A percentile compares a stretch with the other conserved stretches of the same genome.
Evolutionary conservation across 2,329 filamentous ascomycete species (phyloP).

Genomic region (Colletotrichum tanaceti): DNA sequence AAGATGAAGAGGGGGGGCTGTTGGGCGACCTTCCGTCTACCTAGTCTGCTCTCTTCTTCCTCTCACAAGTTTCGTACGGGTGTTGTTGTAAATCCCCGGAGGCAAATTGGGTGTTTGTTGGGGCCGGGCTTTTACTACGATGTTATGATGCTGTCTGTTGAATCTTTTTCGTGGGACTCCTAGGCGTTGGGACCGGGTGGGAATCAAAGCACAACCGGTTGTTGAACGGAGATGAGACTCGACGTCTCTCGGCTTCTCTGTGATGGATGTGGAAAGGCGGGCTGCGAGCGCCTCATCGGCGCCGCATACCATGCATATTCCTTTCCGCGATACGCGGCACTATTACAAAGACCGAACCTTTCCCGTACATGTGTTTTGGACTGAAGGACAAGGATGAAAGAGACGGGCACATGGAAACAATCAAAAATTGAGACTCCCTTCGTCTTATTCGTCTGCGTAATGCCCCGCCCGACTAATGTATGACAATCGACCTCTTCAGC

Average conservation of each 20-base stretch:
- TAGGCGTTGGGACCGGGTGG: conserved; percentile 32
- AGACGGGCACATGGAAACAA: conserved; percentile 12
- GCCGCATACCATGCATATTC: conserved; percentile 7
- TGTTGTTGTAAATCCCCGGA: conserved; percentile 21
- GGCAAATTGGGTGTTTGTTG: conserved; percentile 37
- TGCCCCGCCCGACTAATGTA: not conserved
- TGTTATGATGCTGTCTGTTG: conserved; percentile 40
- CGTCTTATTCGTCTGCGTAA: not conserved
- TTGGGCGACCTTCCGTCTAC: conserved; percentile 7
- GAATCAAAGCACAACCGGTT: conserved; percentile 36
- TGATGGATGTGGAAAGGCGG: conserved; percentile 3
- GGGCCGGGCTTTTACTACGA: conserved; percentile 33
- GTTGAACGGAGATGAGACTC: conserved; percentile 23
- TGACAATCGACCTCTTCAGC: too few species aligned
- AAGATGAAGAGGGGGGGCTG: conserved; percentile 56
- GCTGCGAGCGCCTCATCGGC: conserved; percentile 1
- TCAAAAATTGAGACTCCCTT: conserved; percentile 27
- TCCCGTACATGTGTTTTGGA: conserved; percentile 33
- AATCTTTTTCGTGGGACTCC: conserved; percentile 36
- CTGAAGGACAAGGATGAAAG: conserved; percentile 18
- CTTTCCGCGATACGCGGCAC: conserved; percentile 13
- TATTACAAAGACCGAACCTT: conserved; percentile 25
- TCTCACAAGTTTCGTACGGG: conserved; percentile 31
- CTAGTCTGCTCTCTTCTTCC: conserved; percentile 29
- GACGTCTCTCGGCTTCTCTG: conserved; percentile 24